Base-by-base conservation (phyloP, 805 yeast genomes). In the Pachysolen tannophilus region DNA sequence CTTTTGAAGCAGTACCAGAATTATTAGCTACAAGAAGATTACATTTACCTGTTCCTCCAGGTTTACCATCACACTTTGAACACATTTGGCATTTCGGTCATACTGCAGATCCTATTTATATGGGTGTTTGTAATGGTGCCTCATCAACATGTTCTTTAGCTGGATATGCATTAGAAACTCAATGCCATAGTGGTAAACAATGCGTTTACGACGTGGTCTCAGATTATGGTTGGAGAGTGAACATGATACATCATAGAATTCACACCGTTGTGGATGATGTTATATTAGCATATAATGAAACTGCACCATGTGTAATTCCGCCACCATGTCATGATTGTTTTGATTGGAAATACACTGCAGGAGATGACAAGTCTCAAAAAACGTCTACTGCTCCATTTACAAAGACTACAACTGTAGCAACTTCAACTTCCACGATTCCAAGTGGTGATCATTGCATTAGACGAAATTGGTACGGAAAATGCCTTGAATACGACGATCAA, bases 61-160 rank as follows among this genome's bases (percentile, higher is more conserved):
- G 95, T 1, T 53, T 84, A 10, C 88, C 95, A 1, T 58, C 63
- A 6, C 72, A 78, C 47, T 61, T 75, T 58, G 97, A 88, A 48
- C 80, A 84, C 43, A 72, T 92, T 8, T 92, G 94, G 94, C 97
- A 92, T 53, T 63, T 92, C 52, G 98, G 98, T 3, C 90, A 92
- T 54, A 92, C 92, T 2, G 97, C 96, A 0, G 98, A 92, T 54
- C 98, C 98, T 2, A 84, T 92, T 2, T 92, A 69, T 50, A 82
- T 88, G 90, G 98, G 98, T 0, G 88, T 86, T 7, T 92, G 98
- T 55, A 87, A 83, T 50, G 98, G 98, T 8, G 94, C 92, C 1
- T 76, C 90, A 4, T 80, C 94, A 0, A 59, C 88, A 2, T 92
- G 98, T 56, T 78, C 90, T 40, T 67, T 85, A 7, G 96, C 84